Conservation (phyloP, 176 grass and related monocot species). For the Echinochloa phyllopogon region DNA sequence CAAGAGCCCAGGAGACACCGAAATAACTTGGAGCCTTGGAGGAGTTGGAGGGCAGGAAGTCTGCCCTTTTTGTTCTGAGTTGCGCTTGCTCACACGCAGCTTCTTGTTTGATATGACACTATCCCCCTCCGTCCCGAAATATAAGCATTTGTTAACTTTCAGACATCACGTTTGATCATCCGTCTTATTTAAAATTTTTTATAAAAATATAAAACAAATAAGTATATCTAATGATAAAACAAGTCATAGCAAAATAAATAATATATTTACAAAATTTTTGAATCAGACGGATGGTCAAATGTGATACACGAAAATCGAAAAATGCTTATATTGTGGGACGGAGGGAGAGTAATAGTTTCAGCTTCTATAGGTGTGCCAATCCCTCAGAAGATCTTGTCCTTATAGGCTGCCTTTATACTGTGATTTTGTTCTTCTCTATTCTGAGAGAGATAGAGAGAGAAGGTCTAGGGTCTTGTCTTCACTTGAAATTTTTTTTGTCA, state of each 20-base stretch:
- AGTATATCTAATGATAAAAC: no score
- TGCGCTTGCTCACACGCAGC: conserved; percentile 32
- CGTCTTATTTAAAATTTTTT: no score
- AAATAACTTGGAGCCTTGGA: conserved; percentile 3
- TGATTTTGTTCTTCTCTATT: conserved; percentile 32
- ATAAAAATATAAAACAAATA: no score
- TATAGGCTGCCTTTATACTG: conserved; percentile 14
- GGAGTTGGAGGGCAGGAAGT: conserved; percentile 9
- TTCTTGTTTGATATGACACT: conserved; percentile 43
- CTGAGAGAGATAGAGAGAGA: neutral
- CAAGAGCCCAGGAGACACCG: conserved; percentile 19
- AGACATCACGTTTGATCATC: no score
- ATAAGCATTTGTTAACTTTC: no score
- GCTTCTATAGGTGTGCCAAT: conserved; percentile 41
- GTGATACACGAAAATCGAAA: no score
- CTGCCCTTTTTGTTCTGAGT: conserved; percentile 23
- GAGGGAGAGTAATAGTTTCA: conserved; percentile 28
- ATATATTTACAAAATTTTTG: no score
- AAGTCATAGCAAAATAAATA: no score
- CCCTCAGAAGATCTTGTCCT: conserved; percentile 54
- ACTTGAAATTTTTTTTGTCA: conserved; percentile 58
- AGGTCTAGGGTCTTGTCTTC: conserved; percentile 36
- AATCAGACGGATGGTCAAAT: no score
- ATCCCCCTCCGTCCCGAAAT: no score
- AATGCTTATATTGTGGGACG: no score